Evolutionary conservation across 352 stramenopile species (phyloP).

Genomic region (Phytophthora pisi): DNA sequence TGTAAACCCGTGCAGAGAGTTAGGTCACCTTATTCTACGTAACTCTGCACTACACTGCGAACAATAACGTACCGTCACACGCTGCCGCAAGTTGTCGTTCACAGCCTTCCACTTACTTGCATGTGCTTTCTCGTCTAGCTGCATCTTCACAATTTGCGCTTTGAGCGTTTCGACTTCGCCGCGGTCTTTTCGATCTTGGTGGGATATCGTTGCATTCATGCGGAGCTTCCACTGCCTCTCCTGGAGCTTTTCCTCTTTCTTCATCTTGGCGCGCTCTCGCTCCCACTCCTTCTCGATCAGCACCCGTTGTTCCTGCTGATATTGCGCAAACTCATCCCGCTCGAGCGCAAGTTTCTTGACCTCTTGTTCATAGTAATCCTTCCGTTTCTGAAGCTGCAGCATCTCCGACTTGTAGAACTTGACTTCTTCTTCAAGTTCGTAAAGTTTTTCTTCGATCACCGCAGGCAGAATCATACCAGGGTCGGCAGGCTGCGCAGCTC

Average conservation of each 20-base stretch:
- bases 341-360: slow-evolving; percentile 60
- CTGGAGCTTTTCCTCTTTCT: slow-evolving; percentile 67
- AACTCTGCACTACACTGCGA: no score
- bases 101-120: slow-evolving; percentile 68
- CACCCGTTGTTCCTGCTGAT: slow-evolving; percentile 55
- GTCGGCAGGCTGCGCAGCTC: slow-evolving; percentile 3
- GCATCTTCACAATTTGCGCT: slow-evolving; percentile 83
- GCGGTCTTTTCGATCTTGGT: slow-evolving; percentile 65
- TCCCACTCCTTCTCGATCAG: slow-evolving; percentile 77
- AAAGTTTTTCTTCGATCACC: slow-evolving; percentile 83
- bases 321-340: slow-evolving; percentile 54
- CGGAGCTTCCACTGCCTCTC: slow-evolving; percentile 79
- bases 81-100: slow-evolving; percentile 69
- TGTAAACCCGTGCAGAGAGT: background rate
- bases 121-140: slow-evolving; percentile 69
- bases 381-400: slow-evolving; percentile 75
- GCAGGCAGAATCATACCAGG: slow-evolving; percentile 48
- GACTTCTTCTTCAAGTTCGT: slow-evolving; percentile 84
- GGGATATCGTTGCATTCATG: slow-evolving; percentile 57
- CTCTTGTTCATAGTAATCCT: slow-evolving; percentile 69
- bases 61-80: slow-evolving; percentile 52
- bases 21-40: slow-evolving; percentile 2
- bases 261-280: slow-evolving; percentile 74
- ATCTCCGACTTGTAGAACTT: slow-evolving; percentile 88
- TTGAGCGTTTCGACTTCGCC: slow-evolving; percentile 77